phyloP scores from a whole-genome alignment of 2,329 filamentous ascomycete species.

The Fusarium staphyleae region DNA sequence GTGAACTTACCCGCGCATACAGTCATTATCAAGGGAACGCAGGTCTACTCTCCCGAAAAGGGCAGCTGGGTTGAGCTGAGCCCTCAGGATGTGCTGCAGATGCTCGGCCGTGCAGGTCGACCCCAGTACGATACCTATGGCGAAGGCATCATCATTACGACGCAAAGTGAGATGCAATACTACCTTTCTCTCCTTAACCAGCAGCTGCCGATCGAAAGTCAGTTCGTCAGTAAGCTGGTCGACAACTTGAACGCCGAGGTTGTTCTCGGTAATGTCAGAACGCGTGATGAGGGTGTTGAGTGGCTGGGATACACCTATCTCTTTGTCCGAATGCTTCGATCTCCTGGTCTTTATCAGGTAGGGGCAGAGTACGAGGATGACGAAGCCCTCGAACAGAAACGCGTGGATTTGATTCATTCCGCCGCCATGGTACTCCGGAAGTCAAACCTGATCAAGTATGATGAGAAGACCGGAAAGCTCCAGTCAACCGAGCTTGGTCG shows the following conservation, averaged over 20 bases:
- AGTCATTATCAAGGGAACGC: constrained; percentile 98
- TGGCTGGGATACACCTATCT: constrained; percentile 99
- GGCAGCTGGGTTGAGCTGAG: constrained; percentile 98
- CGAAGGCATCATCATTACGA: constrained; percentile 98
- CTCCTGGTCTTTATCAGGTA: constrained; percentile 92
- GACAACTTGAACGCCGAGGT: constrained; percentile 97
- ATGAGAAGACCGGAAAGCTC: constrained; percentile 87
- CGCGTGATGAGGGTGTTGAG: constrained; percentile 94
- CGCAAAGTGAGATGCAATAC: constrained; percentile 93
- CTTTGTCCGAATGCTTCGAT: constrained; percentile 96
- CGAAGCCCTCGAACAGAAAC: constrained; percentile 89
- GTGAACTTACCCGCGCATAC: constrained; percentile 98
- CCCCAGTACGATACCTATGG: constrained; percentile 98
- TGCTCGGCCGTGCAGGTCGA: constrained; percentile 95
- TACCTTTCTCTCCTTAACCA: constrained; percentile 97
- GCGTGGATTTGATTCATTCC: constrained; percentile 96
- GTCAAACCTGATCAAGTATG: constrained; percentile 90
- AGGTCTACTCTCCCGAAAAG: constrained; percentile 97
- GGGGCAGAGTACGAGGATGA: constrained; percentile 96
- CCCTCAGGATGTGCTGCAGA: constrained; percentile 96
- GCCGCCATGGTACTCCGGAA: constrained; percentile 87
- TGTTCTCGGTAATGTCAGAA: constrained; percentile 91
- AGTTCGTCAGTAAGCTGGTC: constrained; percentile 89
- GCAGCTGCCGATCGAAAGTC: constrained; percentile 96
- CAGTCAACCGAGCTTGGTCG: constrained; percentile 93